Percentiles rank a stretch among this genome's conserved stretches.
Evolutionary conservation across 2,329 filamentous ascomycete genomes (phyloP).

Genomic region (Diaporthe vexans): DNA sequence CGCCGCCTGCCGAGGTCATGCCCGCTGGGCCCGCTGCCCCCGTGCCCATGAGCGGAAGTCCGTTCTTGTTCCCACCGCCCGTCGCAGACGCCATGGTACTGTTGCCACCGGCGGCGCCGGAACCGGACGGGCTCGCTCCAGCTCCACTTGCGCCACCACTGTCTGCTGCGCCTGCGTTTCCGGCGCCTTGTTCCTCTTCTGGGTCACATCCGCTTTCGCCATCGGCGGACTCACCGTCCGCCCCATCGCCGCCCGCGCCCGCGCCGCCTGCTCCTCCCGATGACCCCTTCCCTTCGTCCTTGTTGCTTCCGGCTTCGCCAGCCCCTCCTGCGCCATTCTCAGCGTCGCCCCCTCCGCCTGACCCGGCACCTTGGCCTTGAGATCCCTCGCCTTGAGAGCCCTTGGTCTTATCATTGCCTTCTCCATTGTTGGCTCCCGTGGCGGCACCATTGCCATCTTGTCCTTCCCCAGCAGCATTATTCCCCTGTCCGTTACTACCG

Average conservation of each 20-base stretch:
- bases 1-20: slow-evolving; percentile 21
- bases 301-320: background rate
- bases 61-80: background rate
- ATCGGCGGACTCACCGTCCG: background rate
- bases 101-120: background rate
- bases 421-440: background rate
- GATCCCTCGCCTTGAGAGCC: background rate
- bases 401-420: background rate
- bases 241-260: background rate
- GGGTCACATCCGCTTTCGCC: slow-evolving; percentile 2
- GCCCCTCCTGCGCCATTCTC: background rate
- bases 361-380: background rate
- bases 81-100: slow-evolving; percentile 5
- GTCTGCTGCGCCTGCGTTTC: background rate
- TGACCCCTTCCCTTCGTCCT: background rate
- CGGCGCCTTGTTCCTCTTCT: background rate
- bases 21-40: slow-evolving; percentile 14
- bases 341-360: background rate
- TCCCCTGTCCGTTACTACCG: too few relatives aligned
- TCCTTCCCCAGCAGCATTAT: background rate
- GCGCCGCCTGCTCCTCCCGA: background rate
- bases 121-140: background rate
- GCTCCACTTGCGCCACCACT: background rate
- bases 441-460: background rate
- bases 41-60: slow-evolving; percentile 10